Conservation (phyloP, 805 yeast species). For the Metschnikowia hibisci region DNA sequence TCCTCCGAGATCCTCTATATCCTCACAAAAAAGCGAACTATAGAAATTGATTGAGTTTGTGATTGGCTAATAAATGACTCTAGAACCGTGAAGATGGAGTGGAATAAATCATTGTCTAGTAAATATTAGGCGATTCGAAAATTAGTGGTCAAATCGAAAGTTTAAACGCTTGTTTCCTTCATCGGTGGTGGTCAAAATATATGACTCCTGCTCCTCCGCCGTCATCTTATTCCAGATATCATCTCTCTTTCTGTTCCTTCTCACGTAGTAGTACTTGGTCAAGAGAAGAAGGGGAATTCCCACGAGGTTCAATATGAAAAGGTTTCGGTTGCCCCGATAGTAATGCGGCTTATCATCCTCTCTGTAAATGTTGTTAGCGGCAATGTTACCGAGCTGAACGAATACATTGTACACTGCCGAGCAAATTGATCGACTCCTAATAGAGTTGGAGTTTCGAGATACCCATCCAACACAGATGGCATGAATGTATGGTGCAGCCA, state of each 20-base stretch:
- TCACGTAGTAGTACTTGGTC: conserved; percentile 36
- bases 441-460: conserved; percentile 59
- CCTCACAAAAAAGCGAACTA: neutral
- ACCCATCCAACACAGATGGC: conserved; percentile 58
- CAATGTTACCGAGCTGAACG: conserved; percentile 55
- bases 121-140: no score
- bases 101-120: no score
- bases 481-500: conserved; percentile 49
- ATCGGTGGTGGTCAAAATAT: conserved; percentile 44
- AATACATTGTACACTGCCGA: conserved; percentile 64
- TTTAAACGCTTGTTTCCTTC: conserved; percentile 59
- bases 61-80: neutral
- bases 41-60: neutral
- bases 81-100: no score
- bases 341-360: conserved; percentile 57
- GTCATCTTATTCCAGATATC: conserved; percentile 49
- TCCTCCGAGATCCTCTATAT: conserved; percentile 2
- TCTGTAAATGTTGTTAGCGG: conserved; percentile 54
- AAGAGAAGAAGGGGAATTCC: conserved; percentile 17
- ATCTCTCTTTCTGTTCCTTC: conserved; percentile 43
- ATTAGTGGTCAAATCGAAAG: conserved; percentile 31
- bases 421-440: conserved; percentile 60
- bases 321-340: conserved; percentile 49
- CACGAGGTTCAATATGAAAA: conserved; percentile 31
- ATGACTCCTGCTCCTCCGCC: conserved; percentile 46